A percentile compares a stretch with the other conserved stretches of the same genome.
Evolutionary conservation across 1,284 basidiomycete species (phyloP).

Genomic region (Mrakiaceae sp.): DNA sequence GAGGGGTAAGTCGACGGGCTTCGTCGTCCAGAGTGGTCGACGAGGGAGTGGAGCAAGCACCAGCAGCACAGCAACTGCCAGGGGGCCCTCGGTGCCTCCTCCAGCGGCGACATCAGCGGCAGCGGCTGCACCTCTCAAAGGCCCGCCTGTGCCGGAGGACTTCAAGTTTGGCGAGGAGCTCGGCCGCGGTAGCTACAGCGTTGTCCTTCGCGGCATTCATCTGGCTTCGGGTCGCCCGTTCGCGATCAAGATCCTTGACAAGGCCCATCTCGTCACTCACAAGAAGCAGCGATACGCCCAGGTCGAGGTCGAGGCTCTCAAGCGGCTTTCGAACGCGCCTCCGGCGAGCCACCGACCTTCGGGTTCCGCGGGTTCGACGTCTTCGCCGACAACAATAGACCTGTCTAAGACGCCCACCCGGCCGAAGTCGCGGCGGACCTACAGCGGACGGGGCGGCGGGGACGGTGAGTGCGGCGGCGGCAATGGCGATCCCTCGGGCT

Average conservation of each 20-base stretch:
- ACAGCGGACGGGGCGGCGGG: no score
- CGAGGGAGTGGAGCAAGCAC: constrained; percentile 9
- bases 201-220: constrained; percentile 24
- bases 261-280: constrained; percentile 38
- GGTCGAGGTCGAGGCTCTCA: constrained; percentile 41
- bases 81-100: background rate
- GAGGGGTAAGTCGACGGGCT: constrained; percentile 2
- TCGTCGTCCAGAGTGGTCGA: constrained; percentile 10
- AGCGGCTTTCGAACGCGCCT: constrained; percentile 30
- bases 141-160: background rate
- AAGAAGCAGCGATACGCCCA: constrained; percentile 44
- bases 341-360: constrained; percentile 27
- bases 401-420: no score
- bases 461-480: no score
- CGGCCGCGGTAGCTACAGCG: constrained; percentile 15
- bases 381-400: constrained; percentile 18
- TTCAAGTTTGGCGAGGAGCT: constrained; percentile 17
- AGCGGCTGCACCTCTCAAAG: background rate
- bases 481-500: no score
- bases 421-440: no score
- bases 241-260: constrained; percentile 43
- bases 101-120: background rate
- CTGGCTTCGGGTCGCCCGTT: constrained; percentile 27
- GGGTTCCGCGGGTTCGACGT: constrained; percentile 24
- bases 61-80: background rate